Evolutionary conservation across 2,329 filamentous ascomycete species (phyloP).

Genomic region (Parascedosporium putredinis): DNA sequence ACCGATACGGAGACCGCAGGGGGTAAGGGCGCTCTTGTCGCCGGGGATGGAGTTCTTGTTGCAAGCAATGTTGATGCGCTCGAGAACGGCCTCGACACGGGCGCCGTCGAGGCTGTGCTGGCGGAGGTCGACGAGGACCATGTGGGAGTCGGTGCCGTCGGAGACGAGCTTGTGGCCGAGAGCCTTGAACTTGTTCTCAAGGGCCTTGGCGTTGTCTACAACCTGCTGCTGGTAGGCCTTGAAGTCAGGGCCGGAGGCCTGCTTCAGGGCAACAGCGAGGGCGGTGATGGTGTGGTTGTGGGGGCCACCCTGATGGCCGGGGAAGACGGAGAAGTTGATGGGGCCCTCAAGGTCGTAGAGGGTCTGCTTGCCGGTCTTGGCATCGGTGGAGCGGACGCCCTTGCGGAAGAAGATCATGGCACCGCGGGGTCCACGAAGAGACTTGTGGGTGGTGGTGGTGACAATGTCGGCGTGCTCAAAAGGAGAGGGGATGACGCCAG

Average conservation of each 20-base stretch:
- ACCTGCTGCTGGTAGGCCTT: constrained; percentile 90
- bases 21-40: constrained; percentile 93
- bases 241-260: constrained; percentile 85
- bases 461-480: constrained; percentile 92
- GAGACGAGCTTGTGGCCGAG: constrained; percentile 92
- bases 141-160: constrained; percentile 93
- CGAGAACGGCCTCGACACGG: constrained; percentile 88
- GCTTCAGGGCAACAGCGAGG: constrained; percentile 86
- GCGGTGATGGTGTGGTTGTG: constrained; percentile 99
- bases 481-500: constrained; percentile 84
- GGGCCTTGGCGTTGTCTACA: constrained; percentile 82
- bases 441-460: constrained; percentile 98
- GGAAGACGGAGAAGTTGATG: constrained; percentile 99
- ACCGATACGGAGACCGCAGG: constrained; percentile 89
- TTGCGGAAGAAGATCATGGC: constrained; percentile 99
- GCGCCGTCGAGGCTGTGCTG: constrained; percentile 81
- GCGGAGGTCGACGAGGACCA: constrained; percentile 91
- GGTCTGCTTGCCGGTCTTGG: constrained; percentile 82
- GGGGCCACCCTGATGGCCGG: constrained; percentile 93
- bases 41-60: constrained; percentile 99
- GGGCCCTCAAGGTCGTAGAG: constrained; percentile 89
- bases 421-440: constrained; percentile 88
- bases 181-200: constrained; percentile 74
- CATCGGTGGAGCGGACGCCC: constrained; percentile 79
- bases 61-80: constrained; percentile 97